These are phyloP conservation scores for Clonostachys sp. DNA, from an alignment of 2,329 filamentous ascomycete genomes.

Conservation along the genomic window DNA sequence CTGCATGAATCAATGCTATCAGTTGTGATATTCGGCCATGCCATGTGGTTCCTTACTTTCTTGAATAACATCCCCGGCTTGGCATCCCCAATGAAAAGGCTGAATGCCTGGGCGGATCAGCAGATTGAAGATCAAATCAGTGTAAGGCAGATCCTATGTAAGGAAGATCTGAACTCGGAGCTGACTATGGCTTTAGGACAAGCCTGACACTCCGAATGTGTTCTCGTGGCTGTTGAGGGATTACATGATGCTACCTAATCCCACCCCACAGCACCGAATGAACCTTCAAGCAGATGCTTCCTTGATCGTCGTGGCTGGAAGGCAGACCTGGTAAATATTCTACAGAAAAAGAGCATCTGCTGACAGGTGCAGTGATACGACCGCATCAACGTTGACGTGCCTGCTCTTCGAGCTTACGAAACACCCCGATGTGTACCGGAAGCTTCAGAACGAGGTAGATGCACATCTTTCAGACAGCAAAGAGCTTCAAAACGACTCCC, in stretches of 20 bases:
- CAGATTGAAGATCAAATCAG: too few species aligned
- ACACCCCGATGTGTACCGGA: constrained; percentile 11
- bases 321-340: constrained; percentile 5
- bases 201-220: too few species aligned
- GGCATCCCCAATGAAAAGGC: too few species aligned
- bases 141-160: too few species aligned
- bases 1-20: too few species aligned
- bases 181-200: too few species aligned
- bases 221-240: constrained; percentile 6
- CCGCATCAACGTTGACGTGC: constrained; percentile 21
- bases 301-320: constrained; percentile 18
- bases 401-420: constrained; percentile 22
- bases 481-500: neutral
- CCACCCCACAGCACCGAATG: neutral
- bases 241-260: constrained; percentile 9
- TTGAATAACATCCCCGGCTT: too few species aligned
- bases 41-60: too few species aligned
- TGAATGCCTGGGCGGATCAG: too few species aligned
- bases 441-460: neutral
- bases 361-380: constrained; percentile 20
- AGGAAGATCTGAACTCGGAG: too few species aligned
- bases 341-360: neutral
- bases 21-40: too few species aligned
- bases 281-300: constrained; percentile 14
- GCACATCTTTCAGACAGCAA: neutral